Conservation (phyloP, 148 eudicot species). For the Rhododendron kiyosumense region DNA sequence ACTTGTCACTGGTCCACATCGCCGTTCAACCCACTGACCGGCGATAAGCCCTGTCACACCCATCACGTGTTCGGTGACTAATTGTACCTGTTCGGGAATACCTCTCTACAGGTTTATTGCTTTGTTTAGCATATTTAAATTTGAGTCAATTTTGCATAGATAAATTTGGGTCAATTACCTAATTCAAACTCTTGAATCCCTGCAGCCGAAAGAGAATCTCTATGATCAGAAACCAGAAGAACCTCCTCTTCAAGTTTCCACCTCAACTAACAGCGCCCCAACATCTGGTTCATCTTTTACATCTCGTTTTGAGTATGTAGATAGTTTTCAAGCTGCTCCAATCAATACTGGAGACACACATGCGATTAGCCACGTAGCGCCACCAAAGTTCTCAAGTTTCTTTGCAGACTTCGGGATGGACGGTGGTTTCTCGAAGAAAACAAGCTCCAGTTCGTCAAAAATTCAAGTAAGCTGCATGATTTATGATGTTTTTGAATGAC, state of each 20-base stretch:
- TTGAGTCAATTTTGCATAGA: background rate
- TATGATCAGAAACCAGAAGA: conserved; percentile 98
- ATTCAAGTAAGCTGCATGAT: conserved; percentile 46
- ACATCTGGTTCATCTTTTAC: conserved; percentile 50
- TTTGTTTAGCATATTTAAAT: too few species aligned
- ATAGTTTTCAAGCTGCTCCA: conserved; percentile 45
- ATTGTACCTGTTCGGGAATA: too few species aligned
- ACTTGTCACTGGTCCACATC: too few species aligned
- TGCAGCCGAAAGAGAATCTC: conserved; percentile 83
- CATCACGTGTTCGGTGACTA: too few species aligned
- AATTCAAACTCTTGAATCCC: background rate
- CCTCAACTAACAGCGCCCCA: conserved; percentile 43
- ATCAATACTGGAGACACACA: conserved; percentile 50
- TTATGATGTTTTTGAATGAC: background rate
- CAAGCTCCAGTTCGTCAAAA: conserved; percentile 59
- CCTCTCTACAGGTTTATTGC: too few species aligned
- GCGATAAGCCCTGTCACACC: too few species aligned
- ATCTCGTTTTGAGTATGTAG: conserved; percentile 87
- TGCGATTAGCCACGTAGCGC: conserved; percentile 56
- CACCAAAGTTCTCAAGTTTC: conserved; percentile 79
- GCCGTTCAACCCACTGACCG: too few species aligned
- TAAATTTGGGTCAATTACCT: background rate
- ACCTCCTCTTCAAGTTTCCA: conserved; percentile 60
- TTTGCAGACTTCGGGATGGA: conserved; percentile 96
- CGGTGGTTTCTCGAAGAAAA: conserved; percentile 61